These are phyloP conservation scores for Penicillium roqueforti DNA, from an alignment of 495 filamentous ascomycete genomes.

Conservation along the genomic window DNA sequence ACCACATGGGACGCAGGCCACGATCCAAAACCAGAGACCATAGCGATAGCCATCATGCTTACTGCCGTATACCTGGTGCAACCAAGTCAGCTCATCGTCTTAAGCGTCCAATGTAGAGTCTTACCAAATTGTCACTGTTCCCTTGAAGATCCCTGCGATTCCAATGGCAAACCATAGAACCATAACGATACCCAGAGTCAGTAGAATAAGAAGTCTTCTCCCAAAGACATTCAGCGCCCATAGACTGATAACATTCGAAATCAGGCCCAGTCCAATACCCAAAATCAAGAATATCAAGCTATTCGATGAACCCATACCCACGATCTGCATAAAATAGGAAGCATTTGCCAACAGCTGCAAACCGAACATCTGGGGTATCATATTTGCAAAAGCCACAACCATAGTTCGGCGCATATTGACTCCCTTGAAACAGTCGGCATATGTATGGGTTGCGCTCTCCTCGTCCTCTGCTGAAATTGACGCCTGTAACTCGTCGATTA, in stretches of 20 bases:
- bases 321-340: conserved; percentile 35
- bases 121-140: conserved; percentile 29
- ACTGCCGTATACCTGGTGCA: conserved; percentile 28
- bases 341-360: conserved; percentile 28
- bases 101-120: background rate
- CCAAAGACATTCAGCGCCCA: conserved; percentile 28
- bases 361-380: conserved; percentile 31
- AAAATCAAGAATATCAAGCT: conserved; percentile 33
- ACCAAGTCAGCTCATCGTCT: background rate
- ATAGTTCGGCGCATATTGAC: conserved; percentile 43
- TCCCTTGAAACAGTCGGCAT: conserved; percentile 44
- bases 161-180: conserved; percentile 33
- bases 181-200: conserved; percentile 13
- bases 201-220: conserved; percentile 21
- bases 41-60: conserved; percentile 25
- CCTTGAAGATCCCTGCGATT: conserved; percentile 30
- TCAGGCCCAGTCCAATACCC: conserved; percentile 28
- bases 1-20: conserved; percentile 38
- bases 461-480: conserved; percentile 27
- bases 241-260: conserved; percentile 30
- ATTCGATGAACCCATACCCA: conserved; percentile 29
- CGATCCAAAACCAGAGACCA: conserved; percentile 25
- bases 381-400: conserved; percentile 40
- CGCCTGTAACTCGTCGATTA: conserved; percentile 17
- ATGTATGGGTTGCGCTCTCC: conserved; percentile 20